Evolutionary conservation across 306 rosid species (phyloP).

Genomic region (Cucumis cinereus): DNA sequence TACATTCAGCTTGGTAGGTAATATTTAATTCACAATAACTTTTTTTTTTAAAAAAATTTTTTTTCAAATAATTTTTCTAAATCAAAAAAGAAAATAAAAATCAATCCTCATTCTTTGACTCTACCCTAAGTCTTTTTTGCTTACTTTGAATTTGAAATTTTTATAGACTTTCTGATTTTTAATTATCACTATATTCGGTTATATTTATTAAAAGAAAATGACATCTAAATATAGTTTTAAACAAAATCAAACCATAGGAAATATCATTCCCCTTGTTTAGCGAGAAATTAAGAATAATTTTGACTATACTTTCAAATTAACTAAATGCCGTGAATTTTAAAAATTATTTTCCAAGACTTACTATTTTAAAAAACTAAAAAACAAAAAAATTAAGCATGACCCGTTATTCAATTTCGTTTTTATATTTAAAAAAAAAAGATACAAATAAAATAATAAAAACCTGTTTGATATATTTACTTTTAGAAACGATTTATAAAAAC

Average conservation of each 20-base stretch:
- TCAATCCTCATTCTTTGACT: neutral
- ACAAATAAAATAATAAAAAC: too few species aligned
- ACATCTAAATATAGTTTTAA: neutral
- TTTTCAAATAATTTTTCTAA: neutral
- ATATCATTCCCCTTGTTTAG: neutral
- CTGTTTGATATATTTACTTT: too few species aligned
- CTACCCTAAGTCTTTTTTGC: neutral
- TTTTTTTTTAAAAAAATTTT: too few species aligned
- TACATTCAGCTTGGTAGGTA: conserved; percentile 32
- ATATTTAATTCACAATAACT: conserved; percentile 11
- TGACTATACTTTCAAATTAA: too few species aligned
- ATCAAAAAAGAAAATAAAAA: neutral
- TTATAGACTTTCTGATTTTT: neutral
- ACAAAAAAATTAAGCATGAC: neutral
- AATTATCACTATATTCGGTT: neutral
- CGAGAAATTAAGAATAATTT: too few species aligned
- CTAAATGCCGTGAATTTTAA: neutral
- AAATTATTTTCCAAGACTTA: neutral
- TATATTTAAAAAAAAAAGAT: too few species aligned
- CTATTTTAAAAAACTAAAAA: neutral
- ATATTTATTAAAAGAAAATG: neutral
- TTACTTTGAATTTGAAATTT: neutral
- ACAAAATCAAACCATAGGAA: neutral
- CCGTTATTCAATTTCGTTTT: too few species aligned
- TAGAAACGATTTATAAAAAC: too few species aligned